Evolutionary conservation across 306 rosid genomes (phyloP).

Genomic region (Cucumis hystrix): DNA sequence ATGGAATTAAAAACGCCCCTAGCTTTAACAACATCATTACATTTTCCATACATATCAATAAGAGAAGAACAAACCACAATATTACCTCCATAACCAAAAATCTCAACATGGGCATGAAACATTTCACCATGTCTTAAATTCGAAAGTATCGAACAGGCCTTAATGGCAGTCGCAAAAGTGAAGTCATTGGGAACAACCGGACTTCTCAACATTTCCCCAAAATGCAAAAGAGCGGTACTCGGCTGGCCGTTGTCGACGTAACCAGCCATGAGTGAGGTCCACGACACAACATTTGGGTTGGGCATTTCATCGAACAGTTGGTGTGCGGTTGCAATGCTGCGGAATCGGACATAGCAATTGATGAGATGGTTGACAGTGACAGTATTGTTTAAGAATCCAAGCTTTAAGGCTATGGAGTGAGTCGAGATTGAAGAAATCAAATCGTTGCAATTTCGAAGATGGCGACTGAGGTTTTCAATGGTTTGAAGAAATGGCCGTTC

Average conservation of each 20-base stretch:
- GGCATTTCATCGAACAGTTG: constrained; percentile 54
- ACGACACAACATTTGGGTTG: constrained; percentile 54
- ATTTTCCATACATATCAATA: constrained; percentile 76
- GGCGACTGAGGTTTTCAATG: constrained; percentile 21
- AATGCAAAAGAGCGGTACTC: constrained; percentile 25
- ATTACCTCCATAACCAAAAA: constrained; percentile 33
- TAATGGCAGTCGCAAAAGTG: constrained; percentile 48
- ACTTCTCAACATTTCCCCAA: constrained; percentile 30
- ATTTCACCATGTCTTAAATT: constrained; percentile 28
- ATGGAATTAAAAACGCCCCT: constrained; percentile 42
- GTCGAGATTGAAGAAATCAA: constrained; percentile 24
- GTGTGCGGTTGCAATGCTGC: constrained; percentile 29
- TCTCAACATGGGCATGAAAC: constrained; percentile 39
- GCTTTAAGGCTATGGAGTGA: constrained; percentile 38
- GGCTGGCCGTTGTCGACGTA: constrained; percentile 29
- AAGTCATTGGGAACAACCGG: constrained; percentile 51
- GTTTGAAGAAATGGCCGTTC: constrained; percentile 19
- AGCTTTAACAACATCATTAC: constrained; percentile 46
- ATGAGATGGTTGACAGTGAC: constrained; percentile 42
- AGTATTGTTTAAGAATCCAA: constrained; percentile 34
- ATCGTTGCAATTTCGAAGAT: constrained; percentile 31
- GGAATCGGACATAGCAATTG: constrained; percentile 39
- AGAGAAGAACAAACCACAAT: constrained; percentile 59
- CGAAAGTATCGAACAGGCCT: constrained; percentile 57
- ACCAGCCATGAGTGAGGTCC: constrained; percentile 73